Evolutionary conservation across 306 rosid genomes (phyloP).

Genomic region (Lotus japonicus): DNA sequence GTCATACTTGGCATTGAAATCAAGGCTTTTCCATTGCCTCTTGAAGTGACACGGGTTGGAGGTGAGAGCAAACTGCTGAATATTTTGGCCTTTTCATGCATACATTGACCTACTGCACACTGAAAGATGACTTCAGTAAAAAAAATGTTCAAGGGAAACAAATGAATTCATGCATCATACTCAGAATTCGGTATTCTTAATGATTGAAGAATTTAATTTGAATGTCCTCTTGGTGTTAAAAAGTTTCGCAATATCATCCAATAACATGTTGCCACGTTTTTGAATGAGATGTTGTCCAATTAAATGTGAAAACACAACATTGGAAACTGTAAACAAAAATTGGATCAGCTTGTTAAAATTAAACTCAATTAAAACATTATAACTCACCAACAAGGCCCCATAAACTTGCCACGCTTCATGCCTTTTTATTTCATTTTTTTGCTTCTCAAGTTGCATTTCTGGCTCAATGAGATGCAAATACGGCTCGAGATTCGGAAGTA

Average conservation of each 20-base stretch:
- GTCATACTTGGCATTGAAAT: conserved; percentile 38
- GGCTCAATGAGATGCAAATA: conserved; percentile 79
- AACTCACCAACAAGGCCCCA: conserved; percentile 82
- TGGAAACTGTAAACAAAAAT: neutral
- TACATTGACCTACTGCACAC: conserved; percentile 73
- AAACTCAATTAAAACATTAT: conserved; percentile 11
- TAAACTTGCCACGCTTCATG: conserved; percentile 81
- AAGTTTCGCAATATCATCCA: neutral
- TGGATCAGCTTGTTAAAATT: neutral
- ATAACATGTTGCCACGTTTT: neutral
- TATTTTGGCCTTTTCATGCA: conserved; percentile 46
- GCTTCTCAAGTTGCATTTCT: conserved; percentile 73
- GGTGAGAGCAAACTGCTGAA: conserved; percentile 41
- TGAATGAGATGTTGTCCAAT: neutral
- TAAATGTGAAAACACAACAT: neutral
- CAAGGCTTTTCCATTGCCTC: conserved; percentile 44
- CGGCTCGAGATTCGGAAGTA: conserved; percentile 83
- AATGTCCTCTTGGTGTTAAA: neutral
- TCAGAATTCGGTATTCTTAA: neutral
- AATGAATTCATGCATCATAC: neutral
- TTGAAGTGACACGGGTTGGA: conserved; percentile 36
- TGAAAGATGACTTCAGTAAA: conserved; percentile 35
- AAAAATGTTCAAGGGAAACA: neutral
- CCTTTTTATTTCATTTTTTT: conserved; percentile 70
- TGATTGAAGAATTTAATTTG: neutral